A percentile compares a stretch with the other conserved stretches of the same genome.
These are phyloP conservation scores for Pelagophyceae sp. DNA, from an alignment of 352 stramenopile species.

Conservation along the genomic window DNA sequence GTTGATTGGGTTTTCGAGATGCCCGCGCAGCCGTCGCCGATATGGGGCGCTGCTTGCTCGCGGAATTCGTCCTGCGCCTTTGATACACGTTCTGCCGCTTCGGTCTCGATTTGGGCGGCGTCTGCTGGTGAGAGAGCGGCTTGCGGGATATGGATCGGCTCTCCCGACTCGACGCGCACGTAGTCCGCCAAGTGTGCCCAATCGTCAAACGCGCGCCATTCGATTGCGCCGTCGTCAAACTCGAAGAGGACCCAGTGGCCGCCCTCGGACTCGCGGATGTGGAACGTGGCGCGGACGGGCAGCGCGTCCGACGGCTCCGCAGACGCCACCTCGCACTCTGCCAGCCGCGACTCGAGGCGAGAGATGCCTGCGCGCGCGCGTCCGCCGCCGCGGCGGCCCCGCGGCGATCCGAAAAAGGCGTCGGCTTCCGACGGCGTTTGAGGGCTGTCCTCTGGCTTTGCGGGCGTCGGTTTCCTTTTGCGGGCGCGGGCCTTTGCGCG, in stretches of 20 bases:
- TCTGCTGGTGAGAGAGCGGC: neutral
- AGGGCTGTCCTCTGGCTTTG: too few relatives aligned
- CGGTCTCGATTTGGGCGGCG: neutral
- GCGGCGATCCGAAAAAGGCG: neutral
- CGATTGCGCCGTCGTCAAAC: constrained; percentile 7
- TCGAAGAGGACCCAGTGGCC: constrained; percentile 12
- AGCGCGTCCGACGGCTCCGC: too few relatives aligned
- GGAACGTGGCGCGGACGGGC: too few relatives aligned
- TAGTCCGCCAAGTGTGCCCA: neutral
- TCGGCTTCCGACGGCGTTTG: too few relatives aligned
- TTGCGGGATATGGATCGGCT: neutral
- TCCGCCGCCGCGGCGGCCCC: too few relatives aligned
- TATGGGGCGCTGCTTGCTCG: too few relatives aligned
- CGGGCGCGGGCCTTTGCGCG: too few relatives aligned
- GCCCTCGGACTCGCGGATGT: neutral
- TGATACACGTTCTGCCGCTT: constrained; percentile 26
- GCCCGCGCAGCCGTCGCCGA: too few relatives aligned
- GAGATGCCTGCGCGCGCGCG: neutral
- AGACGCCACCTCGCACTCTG: too few relatives aligned
- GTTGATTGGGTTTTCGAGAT: too few relatives aligned
- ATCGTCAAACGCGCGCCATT: neutral
- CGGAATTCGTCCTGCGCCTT: constrained; percentile 36
- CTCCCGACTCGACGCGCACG: neutral
- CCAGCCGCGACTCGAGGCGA: neutral
- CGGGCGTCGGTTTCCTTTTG: neutral